These are phyloP conservation scores for Rhizophora mangle DNA, from an alignment of 345 rosid genomes.

Conservation along the genomic window DNA sequence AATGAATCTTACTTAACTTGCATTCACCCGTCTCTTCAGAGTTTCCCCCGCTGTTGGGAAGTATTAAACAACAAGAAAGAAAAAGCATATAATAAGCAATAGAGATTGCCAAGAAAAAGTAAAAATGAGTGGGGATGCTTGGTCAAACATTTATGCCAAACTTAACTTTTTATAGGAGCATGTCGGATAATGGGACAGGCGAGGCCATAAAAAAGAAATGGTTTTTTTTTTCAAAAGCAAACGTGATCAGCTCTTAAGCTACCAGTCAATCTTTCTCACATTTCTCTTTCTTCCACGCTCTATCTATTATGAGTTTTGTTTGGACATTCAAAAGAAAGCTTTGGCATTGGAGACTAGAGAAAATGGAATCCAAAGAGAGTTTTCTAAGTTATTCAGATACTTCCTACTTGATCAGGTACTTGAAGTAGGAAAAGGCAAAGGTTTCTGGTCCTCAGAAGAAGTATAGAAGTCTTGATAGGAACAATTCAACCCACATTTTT, in stretches of 20 bases:
- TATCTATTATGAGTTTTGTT: slow-evolving; percentile 9
- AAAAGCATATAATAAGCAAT: neutral
- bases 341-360: slow-evolving; percentile 22
- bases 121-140: slow-evolving; percentile 15
- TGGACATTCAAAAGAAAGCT: neutral
- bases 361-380: slow-evolving; percentile 35
- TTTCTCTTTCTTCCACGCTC: neutral
- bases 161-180: slow-evolving; percentile 26
- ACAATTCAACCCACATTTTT: slow-evolving; percentile 44
- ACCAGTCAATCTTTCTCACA: slow-evolving; percentile 21
- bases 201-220: slow-evolving; percentile 21
- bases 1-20: slow-evolving; percentile 20
- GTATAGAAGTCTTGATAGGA: slow-evolving; percentile 54
- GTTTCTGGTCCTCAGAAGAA: slow-evolving; percentile 44
- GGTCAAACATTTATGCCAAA: slow-evolving; percentile 39
- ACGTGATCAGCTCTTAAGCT: slow-evolving; percentile 6
- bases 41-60: slow-evolving; percentile 16
- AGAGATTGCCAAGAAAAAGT: neutral
- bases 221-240: slow-evolving; percentile 10
- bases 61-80: slow-evolving; percentile 19
- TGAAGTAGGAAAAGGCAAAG: slow-evolving; percentile 63
- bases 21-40: slow-evolving; percentile 27
- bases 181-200: slow-evolving; percentile 31
- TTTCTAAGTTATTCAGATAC: slow-evolving; percentile 28
- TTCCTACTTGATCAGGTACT: slow-evolving; percentile 18